These are phyloP conservation scores for Blastocystis hominis DNA, from an alignment of 352 stramenopile species.

Conservation along the genomic window DNA sequence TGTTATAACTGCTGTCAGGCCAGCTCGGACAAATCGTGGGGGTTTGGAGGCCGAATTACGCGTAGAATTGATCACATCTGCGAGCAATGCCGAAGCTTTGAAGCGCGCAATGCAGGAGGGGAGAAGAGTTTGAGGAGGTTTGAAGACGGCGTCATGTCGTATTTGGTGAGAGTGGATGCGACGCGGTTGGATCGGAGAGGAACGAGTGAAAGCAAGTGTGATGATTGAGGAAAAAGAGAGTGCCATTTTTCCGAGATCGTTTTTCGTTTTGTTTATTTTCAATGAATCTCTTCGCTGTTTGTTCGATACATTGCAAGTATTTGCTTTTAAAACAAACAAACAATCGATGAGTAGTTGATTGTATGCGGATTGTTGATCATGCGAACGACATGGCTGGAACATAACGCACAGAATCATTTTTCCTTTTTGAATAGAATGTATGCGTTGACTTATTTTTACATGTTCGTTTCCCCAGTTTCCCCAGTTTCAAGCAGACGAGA, in stretches of 20 bases:
- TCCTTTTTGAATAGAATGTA: too few relatives aligned
- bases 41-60: not conserved
- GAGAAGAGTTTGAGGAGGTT: not conserved
- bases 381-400: too few relatives aligned
- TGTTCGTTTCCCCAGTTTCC: not conserved
- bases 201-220: too few relatives aligned
- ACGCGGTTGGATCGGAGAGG: not conserved
- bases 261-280: conserved; percentile 15
- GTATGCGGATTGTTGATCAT: too few relatives aligned
- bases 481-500: not conserved
- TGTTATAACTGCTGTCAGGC: conserved; percentile 24
- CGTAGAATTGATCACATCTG: conserved; percentile 35
- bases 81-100: not conserved
- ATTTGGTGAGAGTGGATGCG: not conserved
- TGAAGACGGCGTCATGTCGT: conserved; percentile 34
- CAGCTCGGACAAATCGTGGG: conserved; percentile 6
- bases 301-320: too few relatives aligned
- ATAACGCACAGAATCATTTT: too few relatives aligned
- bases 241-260: not conserved
- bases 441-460: not conserved
- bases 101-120: not conserved
- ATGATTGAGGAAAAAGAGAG: not conserved
- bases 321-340: too few relatives aligned
- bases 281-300: too few relatives aligned
- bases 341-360: too few relatives aligned